phyloP scores from a whole-genome alignment of 345 rosid species.

The Gossypium ekmanianum region DNA sequence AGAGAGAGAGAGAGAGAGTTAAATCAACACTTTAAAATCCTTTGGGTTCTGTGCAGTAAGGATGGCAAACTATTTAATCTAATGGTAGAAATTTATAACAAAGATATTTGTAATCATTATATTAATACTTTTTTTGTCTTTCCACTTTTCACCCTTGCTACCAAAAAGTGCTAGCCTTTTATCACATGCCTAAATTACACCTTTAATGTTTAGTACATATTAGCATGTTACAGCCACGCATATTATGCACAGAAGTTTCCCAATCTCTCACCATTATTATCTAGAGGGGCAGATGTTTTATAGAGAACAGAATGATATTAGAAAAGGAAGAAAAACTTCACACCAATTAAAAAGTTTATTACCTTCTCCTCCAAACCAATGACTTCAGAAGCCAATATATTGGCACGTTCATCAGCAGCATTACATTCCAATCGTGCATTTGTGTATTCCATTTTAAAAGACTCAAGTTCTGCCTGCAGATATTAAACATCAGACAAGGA shows the following conservation, averaged over 20 bases:
- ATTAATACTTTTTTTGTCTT: too few species aligned
- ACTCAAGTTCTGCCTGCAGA: conserved; percentile 82
- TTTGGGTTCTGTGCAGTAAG: too few species aligned
- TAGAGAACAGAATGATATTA: not conserved
- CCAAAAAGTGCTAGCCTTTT: too few species aligned
- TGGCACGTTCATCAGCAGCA: conserved; percentile 93
- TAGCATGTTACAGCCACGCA: conserved; percentile 1
- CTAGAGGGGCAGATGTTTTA: not conserved
- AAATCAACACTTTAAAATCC: not conserved
- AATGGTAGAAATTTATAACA: too few species aligned
- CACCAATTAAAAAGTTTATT: conserved; percentile 4
- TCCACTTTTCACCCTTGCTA: too few species aligned
- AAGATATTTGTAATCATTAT: too few species aligned
- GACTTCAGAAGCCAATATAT: conserved; percentile 91
- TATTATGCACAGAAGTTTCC: not conserved
- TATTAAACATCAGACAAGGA: conserved; percentile 11
- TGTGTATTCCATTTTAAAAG: conserved; percentile 58
- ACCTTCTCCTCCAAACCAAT: conserved; percentile 99
- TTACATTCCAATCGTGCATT: conserved; percentile 79
- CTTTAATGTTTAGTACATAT: not conserved
- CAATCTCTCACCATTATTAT: not conserved
- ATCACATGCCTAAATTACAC: not conserved
- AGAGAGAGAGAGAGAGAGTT: conserved; percentile 4
- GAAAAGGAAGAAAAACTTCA: not conserved
- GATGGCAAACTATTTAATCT: too few species aligned